Base-by-base conservation (phyloP, 768 basidiomycete genomes). In the Saitozyma podzolica region DNA sequence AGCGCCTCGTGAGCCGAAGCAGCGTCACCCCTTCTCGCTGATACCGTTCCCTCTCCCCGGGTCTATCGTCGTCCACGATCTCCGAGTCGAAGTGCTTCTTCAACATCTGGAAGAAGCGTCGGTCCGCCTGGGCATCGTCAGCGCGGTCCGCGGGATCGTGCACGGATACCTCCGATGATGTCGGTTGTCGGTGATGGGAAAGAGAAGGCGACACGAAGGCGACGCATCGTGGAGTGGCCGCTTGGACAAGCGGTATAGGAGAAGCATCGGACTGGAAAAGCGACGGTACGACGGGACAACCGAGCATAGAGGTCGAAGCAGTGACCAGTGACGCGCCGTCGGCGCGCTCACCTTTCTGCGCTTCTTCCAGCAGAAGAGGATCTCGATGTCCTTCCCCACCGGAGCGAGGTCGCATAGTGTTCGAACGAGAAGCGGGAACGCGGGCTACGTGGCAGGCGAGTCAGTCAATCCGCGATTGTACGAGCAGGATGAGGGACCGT, bases 311-410 rank as follows among this genome's bases (percentile, higher is more conserved):
- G 29, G 29, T 5, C 29, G 29, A 29, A 29, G 29, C 29, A 29
- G 29, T 29, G 29, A 29, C n/a, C n/a, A n/a, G n/a, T 29, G 29
- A 29, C 2, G 29, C 29, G 29, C 29, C 29, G 29, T 29, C 29
- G 29, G 2, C 29, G 29, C 29, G 29, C 74, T 48, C 56, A 88
- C 91, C 85, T 92, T 94, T 80, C 93, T 84, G 57, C 93, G 84
- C 74, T 94, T 95, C 81, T 93, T 93, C 82, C 92, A 95, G 75
- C 91, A 93, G 80, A 97, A 92, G 42, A 95, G 78, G 47, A 94
- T 84, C 60, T 91, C 88, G 16, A 88, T 76, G 19, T 83, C 81
- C 37, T 73, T 64, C 10, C 68, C 75, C 40, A 76, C 53, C 8
- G 73, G 76, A 0, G 84, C 68, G 0, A 95, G 84, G 50, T 88